Base-by-base conservation (phyloP, 1,139 yeast genomes). In the Lodderomyces parapsilosis region DNA sequence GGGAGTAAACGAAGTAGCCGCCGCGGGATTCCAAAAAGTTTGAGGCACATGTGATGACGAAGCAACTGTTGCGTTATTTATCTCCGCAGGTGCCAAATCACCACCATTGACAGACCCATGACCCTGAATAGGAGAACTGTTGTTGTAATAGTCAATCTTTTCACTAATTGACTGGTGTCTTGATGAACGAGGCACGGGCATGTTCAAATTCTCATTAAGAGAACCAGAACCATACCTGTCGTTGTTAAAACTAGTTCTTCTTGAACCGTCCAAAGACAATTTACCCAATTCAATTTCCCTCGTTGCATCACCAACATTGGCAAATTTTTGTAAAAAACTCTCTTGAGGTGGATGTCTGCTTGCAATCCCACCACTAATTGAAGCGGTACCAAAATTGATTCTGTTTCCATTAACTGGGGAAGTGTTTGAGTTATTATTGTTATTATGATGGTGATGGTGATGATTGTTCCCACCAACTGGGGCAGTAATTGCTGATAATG, bases 221-320 rank as follows among this genome's bases (percentile, higher is more conserved):
- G 81, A 76, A 2, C 76, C 78, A 20, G 41, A 23, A 13, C 35
- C 36, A 20, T 31, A 11, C 22, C 40, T 36, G 15, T 22, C 33
- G 33, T 55, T 51, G 46, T 74, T 65, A 51, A 76, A 69, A 46
- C 81, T 76, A 0, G 83, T 68, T 60, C 83, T 70, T 59, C 85
- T 69, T 25, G 66, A 57, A 17, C 28, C 24, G 14, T 56, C 58
- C 34, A 71, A 56, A 10, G 64, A 55, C 33, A 71, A 53, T 31
- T 58, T 58, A 6, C 65, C 60, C 31, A 62, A 59, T 55, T 86
- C 94, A 33, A 85, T 77, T 49, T 85, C 91, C 52, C 89, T 70
- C 0, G 95, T 86, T 31, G 89, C 87, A 47, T 86, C 94, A 10
- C 88, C 89, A 15, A 86, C 83, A n/a, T 80, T 68, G 6, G 87